phyloP scores from a whole-genome alignment of 83 land plant species.

The Isoetes engelmannii region DNA sequence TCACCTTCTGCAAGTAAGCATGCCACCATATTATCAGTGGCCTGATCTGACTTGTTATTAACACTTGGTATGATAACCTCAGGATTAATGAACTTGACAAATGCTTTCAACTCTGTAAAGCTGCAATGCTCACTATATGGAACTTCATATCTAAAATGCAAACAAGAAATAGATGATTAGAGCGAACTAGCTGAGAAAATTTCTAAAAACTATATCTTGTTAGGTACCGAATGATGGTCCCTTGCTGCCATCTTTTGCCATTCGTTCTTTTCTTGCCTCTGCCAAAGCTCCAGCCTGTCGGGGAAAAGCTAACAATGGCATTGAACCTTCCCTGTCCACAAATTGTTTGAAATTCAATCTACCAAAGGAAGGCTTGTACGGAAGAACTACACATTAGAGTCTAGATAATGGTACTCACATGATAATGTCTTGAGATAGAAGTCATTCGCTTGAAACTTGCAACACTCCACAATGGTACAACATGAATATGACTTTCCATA shows the following conservation, averaged over 20 bases:
- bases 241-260: constrained; percentile 89
- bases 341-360: neutral
- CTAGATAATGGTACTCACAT: constrained; percentile 33
- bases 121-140: constrained; percentile 97
- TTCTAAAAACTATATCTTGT: no score
- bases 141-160: constrained; percentile 78
- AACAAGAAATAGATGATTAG: no score
- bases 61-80: constrained; percentile 78
- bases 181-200: no score
- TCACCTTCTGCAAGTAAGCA: constrained; percentile 23
- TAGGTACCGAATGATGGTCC: constrained; percentile 73
- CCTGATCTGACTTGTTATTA: constrained; percentile 53
- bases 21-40: constrained; percentile 62
- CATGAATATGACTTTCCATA: constrained; percentile 78
- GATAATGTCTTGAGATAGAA: constrained; percentile 65
- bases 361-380: neutral
- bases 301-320: constrained; percentile 89
- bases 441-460: constrained; percentile 89
- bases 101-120: constrained; percentile 75
- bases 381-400: neutral
- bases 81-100: constrained; percentile 59
- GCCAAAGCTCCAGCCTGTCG: constrained; percentile 93
- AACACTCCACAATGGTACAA: constrained; percentile 93
- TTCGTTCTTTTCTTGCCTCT: constrained; percentile 79
- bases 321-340: constrained; percentile 55